Evolutionary conservation across 345 rosid species (phyloP).

Genomic region (Leavenworthia alabamica): DNA sequence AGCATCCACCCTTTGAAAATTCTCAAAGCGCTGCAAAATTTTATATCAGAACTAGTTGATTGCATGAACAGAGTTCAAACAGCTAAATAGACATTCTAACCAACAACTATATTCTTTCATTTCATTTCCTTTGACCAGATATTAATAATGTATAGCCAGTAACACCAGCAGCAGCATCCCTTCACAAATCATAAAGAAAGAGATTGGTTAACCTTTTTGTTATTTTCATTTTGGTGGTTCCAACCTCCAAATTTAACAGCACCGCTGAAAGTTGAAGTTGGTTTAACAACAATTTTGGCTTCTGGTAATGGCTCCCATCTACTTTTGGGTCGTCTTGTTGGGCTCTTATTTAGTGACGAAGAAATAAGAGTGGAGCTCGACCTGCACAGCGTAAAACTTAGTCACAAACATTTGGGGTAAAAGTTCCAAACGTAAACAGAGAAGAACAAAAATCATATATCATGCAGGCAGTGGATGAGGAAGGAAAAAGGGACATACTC

Average conservation of each 20-base stretch:
- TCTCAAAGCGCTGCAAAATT: conserved; percentile 22
- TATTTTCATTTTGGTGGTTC: conserved; percentile 42
- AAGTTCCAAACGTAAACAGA: conserved; percentile 5
- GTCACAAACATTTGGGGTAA: conserved; percentile 1
- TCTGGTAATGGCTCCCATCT: conserved; percentile 96
- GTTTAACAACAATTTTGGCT: conserved; percentile 48
- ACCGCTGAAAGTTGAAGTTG: conserved; percentile 34
- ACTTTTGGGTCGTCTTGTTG: conserved; percentile 72
- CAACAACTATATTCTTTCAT: background rate
- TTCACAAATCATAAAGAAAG: conserved; percentile 7
- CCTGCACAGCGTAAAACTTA: conserved; percentile 28
- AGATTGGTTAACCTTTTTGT: conserved; percentile 45
- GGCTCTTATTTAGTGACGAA: conserved; percentile 50
- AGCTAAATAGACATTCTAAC: conserved; percentile 12
- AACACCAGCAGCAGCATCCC: background rate
- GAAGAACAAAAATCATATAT: conserved; percentile 6
- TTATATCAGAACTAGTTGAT: conserved; percentile 3
- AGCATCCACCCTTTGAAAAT: conserved; percentile 41
- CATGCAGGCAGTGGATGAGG: background rate
- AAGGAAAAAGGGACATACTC: conserved; percentile 46
- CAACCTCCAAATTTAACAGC: conserved; percentile 53
- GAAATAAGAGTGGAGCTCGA: conserved; percentile 32
- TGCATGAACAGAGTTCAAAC: conserved; percentile 11
- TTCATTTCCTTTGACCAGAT: background rate
- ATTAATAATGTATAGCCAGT: background rate